Base-by-base conservation (phyloP, 2,329 filamentous ascomycete genomes). In the Lasiodiplodia theobromae region DNA sequence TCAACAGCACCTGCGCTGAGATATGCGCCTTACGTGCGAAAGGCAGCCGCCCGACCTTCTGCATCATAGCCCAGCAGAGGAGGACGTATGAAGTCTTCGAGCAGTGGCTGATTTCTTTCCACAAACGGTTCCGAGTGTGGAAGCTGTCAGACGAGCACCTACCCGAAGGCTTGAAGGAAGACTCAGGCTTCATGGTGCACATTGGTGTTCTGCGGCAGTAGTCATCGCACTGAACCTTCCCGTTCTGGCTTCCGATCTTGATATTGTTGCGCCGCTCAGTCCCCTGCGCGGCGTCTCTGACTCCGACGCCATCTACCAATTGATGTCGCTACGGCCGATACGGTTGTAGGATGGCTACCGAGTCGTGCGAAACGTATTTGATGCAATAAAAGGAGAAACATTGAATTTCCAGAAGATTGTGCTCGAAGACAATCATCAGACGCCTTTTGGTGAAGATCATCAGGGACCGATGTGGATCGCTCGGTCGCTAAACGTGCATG, bases 61-160 rank as follows among this genome's bases (percentile, higher is more conserved):
- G 92, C 75, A 80, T 98, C 6, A 86, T 98, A 63, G 95, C 92
- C 28, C 95, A 98, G 82, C 95, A 98, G 79, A 86, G 97, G 60
- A 88, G 96, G 37, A 90, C 93, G 34, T 88, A 92, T 2, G 91
- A 94, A 40, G 92, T 98, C 6, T 96, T 98, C 73, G 90, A 95
- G 73, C 82, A 85, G 16, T 98, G 94, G 93, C 81, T 97, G 60
- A 83, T 83, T 70, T 86, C 87, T 65, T 94, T 97, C 71, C 80
- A 87, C 69, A 77, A 77, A 38, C 77, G 79, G 10, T 98, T 98
- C 74, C 83, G 84, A 12, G 88, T 91, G 8, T 98, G 94, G 93
- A 86, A 92, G 68, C 79, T 97, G 6, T 88, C 89, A 0, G 90
- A 93, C 74, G 81, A 83, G 44, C 78, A 87, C 44, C 75, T 96